These are phyloP conservation scores for Saccharomycopsis capsularis DNA, from an alignment of 805 yeast genomes.

Conservation along the genomic window DNA sequence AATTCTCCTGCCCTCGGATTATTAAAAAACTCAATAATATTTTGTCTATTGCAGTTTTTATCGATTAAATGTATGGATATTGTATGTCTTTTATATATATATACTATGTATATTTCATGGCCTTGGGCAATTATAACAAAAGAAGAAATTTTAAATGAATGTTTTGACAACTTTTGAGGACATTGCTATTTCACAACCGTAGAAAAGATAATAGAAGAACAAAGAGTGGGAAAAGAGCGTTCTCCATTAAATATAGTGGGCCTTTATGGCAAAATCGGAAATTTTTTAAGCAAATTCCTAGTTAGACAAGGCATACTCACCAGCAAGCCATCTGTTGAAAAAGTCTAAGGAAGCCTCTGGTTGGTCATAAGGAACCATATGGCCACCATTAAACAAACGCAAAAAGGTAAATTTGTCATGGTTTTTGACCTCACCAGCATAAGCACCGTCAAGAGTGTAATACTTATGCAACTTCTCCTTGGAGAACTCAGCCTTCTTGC, in stretches of 20 bases:
- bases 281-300: not conserved
- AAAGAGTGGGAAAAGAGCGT: not conserved
- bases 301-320: slow-evolving; percentile 29
- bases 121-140: no score
- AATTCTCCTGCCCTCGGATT: no score
- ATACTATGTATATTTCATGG: no score
- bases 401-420: slow-evolving; percentile 65
- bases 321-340: slow-evolving; percentile 70
- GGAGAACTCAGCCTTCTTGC: slow-evolving; percentile 44
- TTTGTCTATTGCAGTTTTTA: no score
- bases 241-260: no score
- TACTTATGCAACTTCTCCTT: slow-evolving; percentile 36
- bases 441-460: slow-evolving; percentile 25
- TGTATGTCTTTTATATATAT: no score
- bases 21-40: no score
- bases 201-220: not conserved
- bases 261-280: not conserved
- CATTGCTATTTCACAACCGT: no score
- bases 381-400: slow-evolving; percentile 78
- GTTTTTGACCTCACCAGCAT: slow-evolving; percentile 59
- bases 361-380: slow-evolving; percentile 88
- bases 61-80: no score
- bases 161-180: no score
- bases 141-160: no score
- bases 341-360: slow-evolving; percentile 65